A percentile compares a stretch with the other conserved stretches of the same genome.
phyloP scores from a whole-genome alignment of 2,329 filamentous ascomycete genomes.

The Chaetomium globosum region DNA sequence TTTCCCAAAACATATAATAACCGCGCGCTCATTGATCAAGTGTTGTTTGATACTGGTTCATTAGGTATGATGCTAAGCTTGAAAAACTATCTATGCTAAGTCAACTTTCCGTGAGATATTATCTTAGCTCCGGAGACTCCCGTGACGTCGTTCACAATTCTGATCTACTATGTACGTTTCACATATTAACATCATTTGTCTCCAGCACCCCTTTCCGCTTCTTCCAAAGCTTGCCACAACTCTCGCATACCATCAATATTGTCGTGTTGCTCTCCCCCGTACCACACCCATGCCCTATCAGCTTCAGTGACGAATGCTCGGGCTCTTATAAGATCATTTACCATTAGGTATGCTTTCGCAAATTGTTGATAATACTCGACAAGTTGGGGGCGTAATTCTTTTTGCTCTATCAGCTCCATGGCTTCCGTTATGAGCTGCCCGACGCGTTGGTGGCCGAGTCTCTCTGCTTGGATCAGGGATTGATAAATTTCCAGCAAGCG shows the following conservation, averaged over 20 bases:
- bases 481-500: slow-evolving; percentile 36
- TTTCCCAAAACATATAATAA: no score
- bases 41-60: no score
- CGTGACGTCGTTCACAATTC: no score
- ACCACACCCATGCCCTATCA: slow-evolving; percentile 29
- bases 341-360: slow-evolving; percentile 35
- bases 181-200: slow-evolving; percentile 1
- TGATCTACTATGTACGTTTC: not conserved
- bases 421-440: slow-evolving; percentile 33
- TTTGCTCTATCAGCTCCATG: slow-evolving; percentile 33
- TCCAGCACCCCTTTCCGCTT: slow-evolving; percentile 15
- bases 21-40: no score
- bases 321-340: slow-evolving; percentile 27
- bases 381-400: slow-evolving; percentile 38
- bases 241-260: slow-evolving; percentile 30
- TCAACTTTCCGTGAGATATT: no score
- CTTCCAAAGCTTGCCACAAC: slow-evolving; percentile 28
- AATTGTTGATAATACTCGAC: slow-evolving; percentile 38
- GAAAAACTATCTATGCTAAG: no score
- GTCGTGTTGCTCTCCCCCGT: slow-evolving; percentile 34
- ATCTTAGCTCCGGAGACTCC: no score
- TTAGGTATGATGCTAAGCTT: no score
- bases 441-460: slow-evolving; percentile 10
- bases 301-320: slow-evolving; percentile 26
- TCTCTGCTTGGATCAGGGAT: slow-evolving; percentile 20